Base-by-base conservation (phyloP, 2,329 filamentous ascomycete genomes). In the Davidsoniella eucalypti region DNA sequence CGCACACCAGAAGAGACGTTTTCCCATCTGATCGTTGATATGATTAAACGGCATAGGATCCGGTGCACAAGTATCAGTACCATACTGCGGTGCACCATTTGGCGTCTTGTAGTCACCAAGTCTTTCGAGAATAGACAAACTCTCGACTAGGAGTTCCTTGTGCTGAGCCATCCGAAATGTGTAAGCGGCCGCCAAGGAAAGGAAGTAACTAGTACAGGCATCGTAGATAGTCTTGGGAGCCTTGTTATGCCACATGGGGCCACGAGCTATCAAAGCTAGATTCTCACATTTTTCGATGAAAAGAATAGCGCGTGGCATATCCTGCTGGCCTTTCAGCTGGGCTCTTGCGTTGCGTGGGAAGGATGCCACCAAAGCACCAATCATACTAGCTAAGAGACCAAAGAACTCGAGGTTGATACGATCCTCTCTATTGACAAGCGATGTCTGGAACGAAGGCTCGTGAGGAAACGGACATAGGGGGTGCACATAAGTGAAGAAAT, bases 401-500 rank as follows among this genome's bases (percentile, higher is more conserved):
- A 87, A 66, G 56, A 87, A 88, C 14, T 75, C 71, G 8, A 76
- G 74, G 55, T 77, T 78, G 5, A 70, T 73, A 48, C 78, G 69
- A 59, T 87, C 82, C 58, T 84, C 76, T 33, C 83, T 71, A 50
- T 72, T 72, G 6, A 71, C 70, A 61, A 86, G 84, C 1, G 78
- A 78, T 54, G 78, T 73, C 18, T 82, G 74, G 61, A 88, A 87
- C 3, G 81, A 83, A 0, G 82, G 82, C 60, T 87, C 82, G 61
- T 88, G 84, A 0, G 84, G 84, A 52, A 88, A 87, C 0, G 84
- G 84, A 52, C 76, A 76, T 7, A 88, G 70, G 1, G 84, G 84
- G 57, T 87, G 82, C 49, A 87, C 81, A 61, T 87, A 87, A 16
- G 80, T 86, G 64, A 87, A 88, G 70, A 85, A 88, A 65, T 88